These are phyloP conservation scores for Ceratocystis smalleyi DNA, from an alignment of 2,329 filamentous ascomycete species.

Conservation along the genomic window DNA sequence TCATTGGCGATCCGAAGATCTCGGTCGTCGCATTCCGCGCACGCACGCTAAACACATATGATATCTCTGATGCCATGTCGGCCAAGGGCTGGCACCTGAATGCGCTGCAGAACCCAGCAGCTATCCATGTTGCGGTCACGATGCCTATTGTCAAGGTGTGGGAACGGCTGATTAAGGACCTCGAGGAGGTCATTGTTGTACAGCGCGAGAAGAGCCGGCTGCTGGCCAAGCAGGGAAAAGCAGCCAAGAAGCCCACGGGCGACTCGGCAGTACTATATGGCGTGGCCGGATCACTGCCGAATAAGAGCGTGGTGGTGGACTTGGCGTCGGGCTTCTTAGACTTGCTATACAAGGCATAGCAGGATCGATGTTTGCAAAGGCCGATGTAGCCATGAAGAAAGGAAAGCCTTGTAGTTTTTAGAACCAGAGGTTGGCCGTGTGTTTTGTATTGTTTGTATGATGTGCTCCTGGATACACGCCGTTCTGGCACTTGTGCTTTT, in stretches of 20 bases:
- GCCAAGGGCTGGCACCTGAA: slow-evolving; percentile 88
- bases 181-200: slow-evolving; percentile 49
- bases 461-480: background rate
- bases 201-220: slow-evolving; percentile 72
- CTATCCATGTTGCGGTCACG: slow-evolving; percentile 88
- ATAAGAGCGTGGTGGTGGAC: slow-evolving; percentile 88
- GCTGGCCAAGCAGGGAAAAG: slow-evolving; percentile 52
- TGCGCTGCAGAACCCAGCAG: slow-evolving; percentile 76
- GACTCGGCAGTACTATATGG: slow-evolving; percentile 85
- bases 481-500: background rate
- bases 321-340: slow-evolving; percentile 84
- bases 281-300: slow-evolving; percentile 83
- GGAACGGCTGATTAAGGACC: slow-evolving; percentile 61
- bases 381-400: background rate
- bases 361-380: background rate
- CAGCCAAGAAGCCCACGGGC: slow-evolving; percentile 49
- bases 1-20: slow-evolving; percentile 75
- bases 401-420: background rate
- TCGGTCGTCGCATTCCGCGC: slow-evolving; percentile 79
- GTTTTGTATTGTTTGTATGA: background rate
- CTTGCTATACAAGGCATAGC: slow-evolving; percentile 72
- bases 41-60: slow-evolving; percentile 80
- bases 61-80: slow-evolving; percentile 79
- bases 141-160: slow-evolving; percentile 68
- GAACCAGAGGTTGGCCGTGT: background rate